phyloP scores from a whole-genome alignment of 2,329 filamentous ascomycete genomes.

The Dactylonectria macrodidyma region DNA sequence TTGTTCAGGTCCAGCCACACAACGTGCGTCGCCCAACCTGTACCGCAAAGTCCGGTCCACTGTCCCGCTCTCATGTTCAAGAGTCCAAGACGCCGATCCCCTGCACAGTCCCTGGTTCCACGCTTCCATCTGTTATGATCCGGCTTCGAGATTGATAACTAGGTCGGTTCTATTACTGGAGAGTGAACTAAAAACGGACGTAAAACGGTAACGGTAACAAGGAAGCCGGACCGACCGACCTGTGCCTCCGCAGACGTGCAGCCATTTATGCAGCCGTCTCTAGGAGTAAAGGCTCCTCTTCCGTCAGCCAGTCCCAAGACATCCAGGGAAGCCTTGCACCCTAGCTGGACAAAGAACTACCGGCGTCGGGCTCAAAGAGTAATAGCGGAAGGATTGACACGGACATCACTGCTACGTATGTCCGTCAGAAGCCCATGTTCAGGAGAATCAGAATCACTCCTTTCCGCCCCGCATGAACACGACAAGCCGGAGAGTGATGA shows the following conservation, averaged over 20 bases:
- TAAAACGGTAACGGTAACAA: background rate
- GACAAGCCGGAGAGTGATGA: conserved; percentile 18
- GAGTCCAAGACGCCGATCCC: background rate
- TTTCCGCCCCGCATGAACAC: conserved; percentile 6
- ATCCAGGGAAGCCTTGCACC: background rate
- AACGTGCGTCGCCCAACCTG: conserved; percentile 22
- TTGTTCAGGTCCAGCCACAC: conserved; percentile 34
- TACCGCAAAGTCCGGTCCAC: conserved; percentile 15
- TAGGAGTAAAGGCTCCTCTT: background rate
- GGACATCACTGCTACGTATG: background rate
- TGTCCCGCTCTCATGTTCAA: conserved; percentile 5
- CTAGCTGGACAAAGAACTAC: background rate
- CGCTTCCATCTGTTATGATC: background rate
- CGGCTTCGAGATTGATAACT: background rate
- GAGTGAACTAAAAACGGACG: background rate
- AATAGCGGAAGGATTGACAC: background rate
- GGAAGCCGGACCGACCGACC: conserved; percentile 1
- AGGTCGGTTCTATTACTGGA: background rate
- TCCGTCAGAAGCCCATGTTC: background rate
- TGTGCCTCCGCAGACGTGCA: background rate
- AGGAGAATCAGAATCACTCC: background rate
- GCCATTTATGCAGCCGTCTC: background rate
- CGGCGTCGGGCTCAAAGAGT: background rate
- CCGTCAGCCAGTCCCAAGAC: conserved; percentile 8
- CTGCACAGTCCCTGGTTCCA: background rate